Evolutionary conservation across 2,329 filamentous ascomycete species (phyloP), one percentile per base, ranked within the genome.

Genomic region (Huntiella bhutanensis): DNA sequence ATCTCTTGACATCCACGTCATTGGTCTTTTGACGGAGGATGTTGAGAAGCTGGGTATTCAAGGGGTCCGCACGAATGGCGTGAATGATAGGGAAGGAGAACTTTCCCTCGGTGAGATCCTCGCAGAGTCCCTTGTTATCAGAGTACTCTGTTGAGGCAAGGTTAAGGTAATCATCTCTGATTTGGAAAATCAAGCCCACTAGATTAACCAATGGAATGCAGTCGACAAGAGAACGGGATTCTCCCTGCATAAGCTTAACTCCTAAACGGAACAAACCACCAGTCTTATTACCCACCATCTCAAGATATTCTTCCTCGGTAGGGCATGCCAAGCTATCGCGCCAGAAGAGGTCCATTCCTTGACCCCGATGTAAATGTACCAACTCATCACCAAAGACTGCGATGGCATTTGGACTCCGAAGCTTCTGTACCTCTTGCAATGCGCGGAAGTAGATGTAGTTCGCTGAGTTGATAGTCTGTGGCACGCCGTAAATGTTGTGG

Each of bases 61-160:
- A 63, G 13, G 75, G 82, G 58, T 86, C 74, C 50, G 80, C 66
- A 50, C 83, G 82, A 54, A 96, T 92, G 59, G 82, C 81, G 64
- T 96, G 88, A 56, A 96, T 94, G 56, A 96, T 79, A 36, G 87
- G 86, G 59, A 95, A 95, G 19, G 81, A 88, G 66, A 95, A 95
- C 69, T 96, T 96, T 52, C 88, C 88, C 65, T 96, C 91, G 1
- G 86, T 95, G 55, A 96, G 65, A 62, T 96, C 91, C 65, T 96
- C 88, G 61, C 84, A 93, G 54, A 94, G 73, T 43, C 88, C 91
- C 66, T 96, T 96, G 62, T 93, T 88, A 52, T 80, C 69, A 34
- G 77, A 78, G 67, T 95, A 95, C 56, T 77, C 70, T n/a, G 64
- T 66, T 13, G 70, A 74, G 28, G 71, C 73, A 38, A 98, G 75